These are phyloP conservation scores for Hypseocharis bilobata DNA, from an alignment of 441 rosid genomes.

Conservation along the genomic window DNA sequence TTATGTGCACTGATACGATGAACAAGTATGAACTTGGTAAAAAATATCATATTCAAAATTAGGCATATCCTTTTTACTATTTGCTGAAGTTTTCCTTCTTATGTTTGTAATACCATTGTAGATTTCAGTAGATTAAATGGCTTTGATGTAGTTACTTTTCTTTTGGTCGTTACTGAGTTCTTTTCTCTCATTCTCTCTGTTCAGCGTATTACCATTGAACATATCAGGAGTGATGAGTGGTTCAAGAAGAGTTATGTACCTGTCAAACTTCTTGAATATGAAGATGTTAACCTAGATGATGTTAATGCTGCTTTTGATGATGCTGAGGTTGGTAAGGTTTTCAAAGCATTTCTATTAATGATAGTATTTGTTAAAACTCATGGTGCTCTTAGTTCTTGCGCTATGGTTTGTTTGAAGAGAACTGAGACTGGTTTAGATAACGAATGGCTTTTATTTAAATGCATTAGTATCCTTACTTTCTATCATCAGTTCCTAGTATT, in stretches of 20 bases:
- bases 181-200: slow-evolving; percentile 1
- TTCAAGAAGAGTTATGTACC: slow-evolving; percentile 57
- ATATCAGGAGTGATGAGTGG: slow-evolving; percentile 79
- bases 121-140: slow-evolving; percentile 1
- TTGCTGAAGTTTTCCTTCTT: slow-evolving; percentile 3
- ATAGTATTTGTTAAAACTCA: not conserved
- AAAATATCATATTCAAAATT: slow-evolving; percentile 11
- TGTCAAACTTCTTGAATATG: slow-evolving; percentile 62
- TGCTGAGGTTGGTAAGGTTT: slow-evolving; percentile 56
- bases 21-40: slow-evolving; percentile 4
- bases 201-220: slow-evolving; percentile 79
- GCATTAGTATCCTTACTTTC: not conserved
- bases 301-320: slow-evolving; percentile 85
- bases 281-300: slow-evolving; percentile 87
- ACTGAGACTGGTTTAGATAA: not conserved
- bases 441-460: not conserved
- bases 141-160: slow-evolving; percentile 7
- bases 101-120: not conserved
- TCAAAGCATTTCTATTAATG: slow-evolving; percentile 4
- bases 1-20: not conserved
- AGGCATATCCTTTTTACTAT: not conserved
- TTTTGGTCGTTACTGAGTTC: slow-evolving; percentile 20
- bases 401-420: not conserved
- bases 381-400: not conserved
- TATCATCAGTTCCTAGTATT: slow-evolving; percentile 5